Conservation (phyloP, 768 basidiomycete genomes). For the Gloeostereum incarnatum region DNA sequence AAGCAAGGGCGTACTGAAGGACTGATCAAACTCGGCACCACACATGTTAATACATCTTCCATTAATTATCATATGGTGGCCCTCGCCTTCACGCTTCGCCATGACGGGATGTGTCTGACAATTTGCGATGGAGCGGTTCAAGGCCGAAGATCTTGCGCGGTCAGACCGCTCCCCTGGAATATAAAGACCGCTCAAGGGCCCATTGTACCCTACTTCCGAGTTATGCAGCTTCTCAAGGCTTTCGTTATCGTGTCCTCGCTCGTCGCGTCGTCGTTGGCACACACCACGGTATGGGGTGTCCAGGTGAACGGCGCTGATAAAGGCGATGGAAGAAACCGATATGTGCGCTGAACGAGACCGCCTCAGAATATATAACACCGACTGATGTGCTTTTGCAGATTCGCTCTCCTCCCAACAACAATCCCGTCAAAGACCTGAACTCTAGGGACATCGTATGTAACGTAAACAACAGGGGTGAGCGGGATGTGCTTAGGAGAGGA, state of each 20-base stretch:
- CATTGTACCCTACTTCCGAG: too few relatives aligned
- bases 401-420: constrained; percentile 25
- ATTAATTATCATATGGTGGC: too few relatives aligned
- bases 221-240: constrained; percentile 5
- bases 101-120: too few relatives aligned
- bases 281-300: constrained; percentile 24
- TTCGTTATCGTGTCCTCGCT: constrained; percentile 14
- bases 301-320: constrained; percentile 28
- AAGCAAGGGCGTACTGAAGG: too few relatives aligned
- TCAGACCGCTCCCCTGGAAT: too few relatives aligned
- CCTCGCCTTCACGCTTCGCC: too few relatives aligned
- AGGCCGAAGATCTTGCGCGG: too few relatives aligned
- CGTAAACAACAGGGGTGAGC: constrained; percentile 20
- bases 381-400: constrained; percentile 13
- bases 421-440: constrained; percentile 24
- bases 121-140: too few relatives aligned
- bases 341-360: constrained; percentile 14
- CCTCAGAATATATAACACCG: not conserved
- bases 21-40: too few relatives aligned
- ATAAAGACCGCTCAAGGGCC: too few relatives aligned
- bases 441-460: constrained; percentile 21
- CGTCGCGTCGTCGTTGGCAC: constrained; percentile 16
- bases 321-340: constrained; percentile 21
- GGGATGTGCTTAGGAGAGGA: not conserved
- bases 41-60: too few relatives aligned